Evolutionary conservation across 2,329 filamentous ascomycete species (phyloP).

Genomic region (Aspergillus ruber): DNA sequence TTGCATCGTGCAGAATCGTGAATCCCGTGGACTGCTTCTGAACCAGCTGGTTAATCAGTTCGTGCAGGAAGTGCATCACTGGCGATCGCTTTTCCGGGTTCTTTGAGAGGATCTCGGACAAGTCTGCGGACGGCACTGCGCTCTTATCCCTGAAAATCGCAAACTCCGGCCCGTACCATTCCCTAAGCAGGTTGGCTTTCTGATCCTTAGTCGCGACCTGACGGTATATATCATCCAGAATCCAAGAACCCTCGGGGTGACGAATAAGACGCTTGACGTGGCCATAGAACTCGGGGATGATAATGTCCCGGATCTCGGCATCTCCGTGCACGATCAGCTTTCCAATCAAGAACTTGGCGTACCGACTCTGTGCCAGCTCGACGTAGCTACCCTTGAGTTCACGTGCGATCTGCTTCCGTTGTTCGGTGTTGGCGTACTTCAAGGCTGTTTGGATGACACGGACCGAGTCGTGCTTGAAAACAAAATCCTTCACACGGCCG

Average conservation of each 20-base stretch:
- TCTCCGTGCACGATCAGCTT: conserved; percentile 94
- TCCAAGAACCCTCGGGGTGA: conserved; percentile 94
- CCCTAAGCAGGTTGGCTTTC: conserved; percentile 74
- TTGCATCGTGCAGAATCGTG: conserved; percentile 95
- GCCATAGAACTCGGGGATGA: conserved; percentile 92
- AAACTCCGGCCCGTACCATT: conserved; percentile 97
- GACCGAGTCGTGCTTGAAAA: conserved; percentile 98
- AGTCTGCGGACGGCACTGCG: conserved; percentile 54
- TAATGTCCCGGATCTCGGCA: conserved; percentile 74
- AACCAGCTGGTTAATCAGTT: conserved; percentile 83
- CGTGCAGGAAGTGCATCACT: conserved; percentile 77
- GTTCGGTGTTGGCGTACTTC: conserved; percentile 83
- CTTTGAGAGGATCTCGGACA: conserved; percentile 66
- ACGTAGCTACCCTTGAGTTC: conserved; percentile 82
- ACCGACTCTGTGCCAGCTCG: conserved; percentile 84
- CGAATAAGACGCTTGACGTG: conserved; percentile 89
- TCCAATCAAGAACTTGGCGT: conserved; percentile 94
- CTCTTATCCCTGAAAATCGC: conserved; percentile 63
- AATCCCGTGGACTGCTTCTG: conserved; percentile 97
- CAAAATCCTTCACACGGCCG: conserved; percentile 86
- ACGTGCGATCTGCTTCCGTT: conserved; percentile 76
- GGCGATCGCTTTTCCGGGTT: conserved; percentile 79
- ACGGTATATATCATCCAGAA: conserved; percentile 93
- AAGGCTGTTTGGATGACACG: conserved; percentile 92
- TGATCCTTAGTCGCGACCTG: conserved; percentile 79